A percentile compares a stretch with the other conserved stretches of the same genome.
phyloP scores from a whole-genome alignment of 148 eudicot species.

The Fallopia convolvulus region DNA sequence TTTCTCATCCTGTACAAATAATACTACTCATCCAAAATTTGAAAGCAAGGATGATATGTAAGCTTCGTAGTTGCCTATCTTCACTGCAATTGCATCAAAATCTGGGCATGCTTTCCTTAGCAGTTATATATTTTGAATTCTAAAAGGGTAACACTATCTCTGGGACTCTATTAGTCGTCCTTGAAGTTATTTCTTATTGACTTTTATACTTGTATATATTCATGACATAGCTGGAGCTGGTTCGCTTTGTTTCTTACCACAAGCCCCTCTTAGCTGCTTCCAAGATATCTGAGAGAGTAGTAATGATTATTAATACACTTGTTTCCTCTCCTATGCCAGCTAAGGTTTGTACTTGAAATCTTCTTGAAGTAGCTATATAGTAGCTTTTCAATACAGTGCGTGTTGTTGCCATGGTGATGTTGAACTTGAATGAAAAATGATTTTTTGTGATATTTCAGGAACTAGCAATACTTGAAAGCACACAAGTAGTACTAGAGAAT shows the following conservation, averaged over 20 bases:
- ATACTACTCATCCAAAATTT: neutral
- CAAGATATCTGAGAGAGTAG: constrained; percentile 59
- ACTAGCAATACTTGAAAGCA: constrained; percentile 77
- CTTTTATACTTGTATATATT: neutral
- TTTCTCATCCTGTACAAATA: neutral
- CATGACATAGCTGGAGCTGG: constrained; percentile 70
- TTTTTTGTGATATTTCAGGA: constrained; percentile 34
- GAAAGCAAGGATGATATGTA: neutral
- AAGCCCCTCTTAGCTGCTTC: constrained; percentile 75
- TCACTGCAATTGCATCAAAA: neutral
- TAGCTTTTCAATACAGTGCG: neutral
- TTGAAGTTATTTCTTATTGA: neutral
- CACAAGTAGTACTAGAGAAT: constrained; percentile 78
- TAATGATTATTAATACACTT: constrained; percentile 39
- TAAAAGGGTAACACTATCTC: neutral
- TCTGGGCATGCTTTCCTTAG: neutral
- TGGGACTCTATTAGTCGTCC: neutral
- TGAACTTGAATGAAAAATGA: neutral
- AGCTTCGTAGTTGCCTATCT: neutral
- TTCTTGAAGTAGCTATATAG: constrained; percentile 3
- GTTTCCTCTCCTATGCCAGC: constrained; percentile 47
- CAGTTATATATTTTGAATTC: neutral
- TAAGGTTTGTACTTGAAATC: constrained; percentile 34
- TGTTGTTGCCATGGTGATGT: neutral
- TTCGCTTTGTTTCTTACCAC: constrained; percentile 59